A percentile compares a stretch with the other conserved stretches of the same genome.
Evolutionary conservation across 495 filamentous ascomycete genomes (phyloP).

Genomic region (Penicillium dipodomyicola): DNA sequence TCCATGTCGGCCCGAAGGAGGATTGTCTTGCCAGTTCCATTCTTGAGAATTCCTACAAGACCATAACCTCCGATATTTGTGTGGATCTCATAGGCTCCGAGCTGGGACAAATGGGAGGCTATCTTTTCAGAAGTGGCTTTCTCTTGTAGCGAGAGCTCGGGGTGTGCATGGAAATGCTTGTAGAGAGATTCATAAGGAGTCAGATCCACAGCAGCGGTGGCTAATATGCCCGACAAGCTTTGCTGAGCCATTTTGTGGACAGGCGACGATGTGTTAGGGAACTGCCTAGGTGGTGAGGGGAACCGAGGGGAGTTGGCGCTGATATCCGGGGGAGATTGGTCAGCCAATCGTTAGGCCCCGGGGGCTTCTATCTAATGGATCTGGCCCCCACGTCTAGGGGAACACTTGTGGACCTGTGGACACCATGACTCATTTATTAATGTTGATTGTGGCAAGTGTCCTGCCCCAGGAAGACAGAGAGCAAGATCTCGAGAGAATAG

Average conservation of each 20-base stretch:
- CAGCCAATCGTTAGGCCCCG: neutral
- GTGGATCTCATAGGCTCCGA: constrained; percentile 39
- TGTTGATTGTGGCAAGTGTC: neutral
- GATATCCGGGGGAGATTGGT: neutral
- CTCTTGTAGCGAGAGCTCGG: constrained; percentile 57
- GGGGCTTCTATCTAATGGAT: neutral
- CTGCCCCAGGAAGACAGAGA: no score
- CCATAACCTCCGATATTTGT: constrained; percentile 51
- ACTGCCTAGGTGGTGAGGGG: neutral
- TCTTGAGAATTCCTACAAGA: constrained; percentile 43
- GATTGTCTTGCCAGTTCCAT: constrained; percentile 49
- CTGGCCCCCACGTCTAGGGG: no score
- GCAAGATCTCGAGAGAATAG: neutral
- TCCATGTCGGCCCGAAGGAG: constrained; percentile 56
- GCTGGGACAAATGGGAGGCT: constrained; percentile 32
- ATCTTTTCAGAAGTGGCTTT: constrained; percentile 44
- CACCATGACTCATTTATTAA: neutral
- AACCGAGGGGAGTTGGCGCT: neutral
- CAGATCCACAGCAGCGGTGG: constrained; percentile 26
- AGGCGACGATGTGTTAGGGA: neutral
- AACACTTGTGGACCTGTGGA: no score
- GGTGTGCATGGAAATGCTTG: constrained; percentile 54
- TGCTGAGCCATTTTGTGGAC: constrained; percentile 21
- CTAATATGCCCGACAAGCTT: constrained; percentile 27
- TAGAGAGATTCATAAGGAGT: constrained; percentile 52